A percentile compares a stretch with the other conserved stretches of the same genome.
Evolutionary conservation across 306 rosid genomes (phyloP).

Genomic region (Vigna mungo): DNA sequence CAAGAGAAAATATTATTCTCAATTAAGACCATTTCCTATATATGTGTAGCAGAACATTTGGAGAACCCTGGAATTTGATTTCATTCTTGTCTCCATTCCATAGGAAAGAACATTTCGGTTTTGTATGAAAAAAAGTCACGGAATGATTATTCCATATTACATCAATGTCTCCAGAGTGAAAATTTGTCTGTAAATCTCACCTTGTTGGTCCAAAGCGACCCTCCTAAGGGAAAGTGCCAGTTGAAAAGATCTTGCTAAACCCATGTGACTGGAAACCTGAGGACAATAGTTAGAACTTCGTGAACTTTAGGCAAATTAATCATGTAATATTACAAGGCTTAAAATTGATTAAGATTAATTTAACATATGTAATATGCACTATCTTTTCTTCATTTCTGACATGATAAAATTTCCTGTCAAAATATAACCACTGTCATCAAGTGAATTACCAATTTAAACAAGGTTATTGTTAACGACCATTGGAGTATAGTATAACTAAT

Average conservation of each 20-base stretch:
- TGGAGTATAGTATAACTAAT: no score
- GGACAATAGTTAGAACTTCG: constrained; percentile 44
- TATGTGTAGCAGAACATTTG: constrained; percentile 25
- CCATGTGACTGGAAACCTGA: constrained; percentile 81
- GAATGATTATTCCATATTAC: constrained; percentile 26
- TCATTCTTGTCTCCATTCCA: constrained; percentile 26
- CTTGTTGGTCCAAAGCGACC: constrained; percentile 76
- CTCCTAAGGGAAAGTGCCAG: constrained; percentile 87
- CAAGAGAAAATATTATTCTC: constrained; percentile 25
- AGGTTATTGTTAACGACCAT: background rate
- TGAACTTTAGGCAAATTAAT: constrained; percentile 22
- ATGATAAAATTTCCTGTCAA: constrained; percentile 29
- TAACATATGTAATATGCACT: constrained; percentile 19
- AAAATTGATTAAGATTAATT: constrained; percentile 36
- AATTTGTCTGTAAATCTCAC: constrained; percentile 38
- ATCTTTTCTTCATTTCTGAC: constrained; percentile 19
- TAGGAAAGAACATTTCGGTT: constrained; percentile 33
- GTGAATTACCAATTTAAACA: constrained; percentile 1
- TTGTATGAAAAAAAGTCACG: constrained; percentile 20
- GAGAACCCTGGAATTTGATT: constrained; percentile 12
- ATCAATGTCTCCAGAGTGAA: constrained; percentile 10
- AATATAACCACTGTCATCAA: constrained; percentile 3
- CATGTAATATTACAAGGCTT: background rate
- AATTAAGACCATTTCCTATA: constrained; percentile 33
- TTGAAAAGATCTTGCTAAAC: constrained; percentile 87